Evolutionary conservation across 2,329 filamentous ascomycete genomes (phyloP).

Genomic region (Mycosphaerelloides madeirae): DNA sequence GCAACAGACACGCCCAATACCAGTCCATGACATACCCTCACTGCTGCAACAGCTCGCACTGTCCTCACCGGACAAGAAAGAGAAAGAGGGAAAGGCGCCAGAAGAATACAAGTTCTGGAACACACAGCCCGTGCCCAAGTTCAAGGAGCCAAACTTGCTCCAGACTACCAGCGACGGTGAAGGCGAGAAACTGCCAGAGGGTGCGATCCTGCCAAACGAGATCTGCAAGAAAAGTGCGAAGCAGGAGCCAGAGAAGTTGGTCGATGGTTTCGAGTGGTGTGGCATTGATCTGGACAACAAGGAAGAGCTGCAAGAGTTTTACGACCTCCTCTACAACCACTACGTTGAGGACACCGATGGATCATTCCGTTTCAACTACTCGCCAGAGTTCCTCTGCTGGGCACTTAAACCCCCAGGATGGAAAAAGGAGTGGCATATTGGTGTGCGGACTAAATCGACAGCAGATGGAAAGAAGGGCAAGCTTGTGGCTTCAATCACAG

Average conservation of each 20-base stretch:
- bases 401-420: slow-evolving; percentile 92
- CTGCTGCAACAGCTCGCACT: slow-evolving; percentile 28
- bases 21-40: slow-evolving; percentile 26
- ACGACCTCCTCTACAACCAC: slow-evolving; percentile 84
- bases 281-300: slow-evolving; percentile 79
- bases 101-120: slow-evolving; percentile 89
- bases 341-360: slow-evolving; percentile 97
- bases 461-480: slow-evolving; percentile 64
- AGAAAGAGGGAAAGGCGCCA: slow-evolving; percentile 31
- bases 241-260: slow-evolving; percentile 62
- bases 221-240: slow-evolving; percentile 56
- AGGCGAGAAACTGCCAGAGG: slow-evolving; percentile 60
- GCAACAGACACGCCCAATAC: slow-evolving; percentile 17
- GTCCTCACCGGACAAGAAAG: slow-evolving; percentile 19
- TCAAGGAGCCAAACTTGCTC: slow-evolving; percentile 48
- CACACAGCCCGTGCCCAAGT: slow-evolving; percentile 89
- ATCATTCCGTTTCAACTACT: slow-evolving; percentile 98
- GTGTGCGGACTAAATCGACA: slow-evolving; percentile 63
- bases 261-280: slow-evolving; percentile 90
- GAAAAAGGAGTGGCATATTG: slow-evolving; percentile 91
- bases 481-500: slow-evolving; percentile 92
- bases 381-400: slow-evolving; percentile 82
- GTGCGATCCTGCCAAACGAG: slow-evolving; percentile 75
- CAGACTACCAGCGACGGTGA: slow-evolving; percentile 41
- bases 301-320: slow-evolving; percentile 77